Evolutionary conservation across 352 stramenopile genomes (phyloP).

Genomic region (Phytophthora ohioensis): DNA sequence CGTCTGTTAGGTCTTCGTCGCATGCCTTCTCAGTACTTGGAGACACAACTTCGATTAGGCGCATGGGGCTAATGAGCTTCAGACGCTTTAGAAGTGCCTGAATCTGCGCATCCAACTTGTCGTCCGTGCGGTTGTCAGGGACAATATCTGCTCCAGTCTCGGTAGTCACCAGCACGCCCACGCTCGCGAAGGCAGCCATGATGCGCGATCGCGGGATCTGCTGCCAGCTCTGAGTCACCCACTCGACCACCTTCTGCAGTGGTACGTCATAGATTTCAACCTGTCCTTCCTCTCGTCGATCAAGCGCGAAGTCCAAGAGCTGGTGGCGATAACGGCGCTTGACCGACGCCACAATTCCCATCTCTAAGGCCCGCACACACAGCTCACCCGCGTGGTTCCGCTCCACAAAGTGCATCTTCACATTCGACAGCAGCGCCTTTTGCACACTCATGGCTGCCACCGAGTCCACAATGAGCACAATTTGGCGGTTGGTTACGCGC

Average conservation of each 20-base stretch:
- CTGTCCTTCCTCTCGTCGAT: slow-evolving; percentile 47
- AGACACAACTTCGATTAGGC: slow-evolving; percentile 63
- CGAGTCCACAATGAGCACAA: slow-evolving; percentile 75
- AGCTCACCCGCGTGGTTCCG: slow-evolving; percentile 47
- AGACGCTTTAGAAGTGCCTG: slow-evolving; percentile 57
- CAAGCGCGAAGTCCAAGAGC: slow-evolving; percentile 58
- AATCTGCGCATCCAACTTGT: slow-evolving; percentile 68
- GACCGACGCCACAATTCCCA: slow-evolving; percentile 50
- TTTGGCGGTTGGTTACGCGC: slow-evolving; percentile 73
- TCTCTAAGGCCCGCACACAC: slow-evolving; percentile 52
- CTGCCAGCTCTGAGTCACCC: slow-evolving; percentile 62
- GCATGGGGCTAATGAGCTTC: slow-evolving; percentile 54
- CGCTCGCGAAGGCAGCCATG: slow-evolving; percentile 51
- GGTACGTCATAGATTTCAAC: slow-evolving; percentile 54
- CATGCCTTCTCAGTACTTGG: slow-evolving; percentile 53
- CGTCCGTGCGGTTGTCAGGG: slow-evolving; percentile 47
- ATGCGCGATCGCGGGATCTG: slow-evolving; percentile 63
- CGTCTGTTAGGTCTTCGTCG: slow-evolving; percentile 67
- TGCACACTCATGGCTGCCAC: slow-evolving; percentile 65
- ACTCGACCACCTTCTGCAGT: slow-evolving; percentile 64
- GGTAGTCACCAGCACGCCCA: slow-evolving; percentile 41
- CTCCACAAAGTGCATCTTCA: slow-evolving; percentile 62
- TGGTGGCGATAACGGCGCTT: slow-evolving; percentile 71
- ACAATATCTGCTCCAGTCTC: slow-evolving; percentile 29
- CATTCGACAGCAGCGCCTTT: slow-evolving; percentile 69